Base-by-base conservation (phyloP, 2,329 filamentous ascomycete genomes). In the Aspergillus sp. region DNA sequence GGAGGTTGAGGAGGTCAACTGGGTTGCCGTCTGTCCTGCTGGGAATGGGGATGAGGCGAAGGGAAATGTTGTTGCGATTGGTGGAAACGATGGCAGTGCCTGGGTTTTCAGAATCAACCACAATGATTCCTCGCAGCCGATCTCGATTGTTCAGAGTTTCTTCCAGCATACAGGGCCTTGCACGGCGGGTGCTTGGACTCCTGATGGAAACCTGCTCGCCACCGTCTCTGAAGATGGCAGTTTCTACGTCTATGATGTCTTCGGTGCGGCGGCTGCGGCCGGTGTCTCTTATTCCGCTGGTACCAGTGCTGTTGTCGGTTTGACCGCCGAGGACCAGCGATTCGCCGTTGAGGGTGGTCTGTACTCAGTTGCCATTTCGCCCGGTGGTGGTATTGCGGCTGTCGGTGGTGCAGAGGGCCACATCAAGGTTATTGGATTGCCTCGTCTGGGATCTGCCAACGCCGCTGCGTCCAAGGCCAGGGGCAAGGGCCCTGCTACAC, bases 1-100 rank as follows among this genome's bases (percentile, higher is more conserved):
- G 72, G 95, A 99, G 76, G 94, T 97, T 9, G 91, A 96, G 69
- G 94, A 98, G 79, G 90, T 99, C 72, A 96, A 95, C 81, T 99
- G 94, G 93, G 79, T 98, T 38, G 79, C 83, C 1, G 80, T 92
- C 0, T 96, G 91, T 74, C 93, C 93, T 83, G 89, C 64, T 77
- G 87, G 13, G 47, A 64, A 70, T 46, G 74, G 71, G 1, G 69
- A 72, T 4, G 76, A 78, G 41, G 80, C 83, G 6, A 87, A 91
- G 74, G 86, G 90, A 63, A 96, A 97, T 79, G 88, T 92, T 8
- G 75, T 99, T 64, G 95, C 95, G 0, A 81, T 99, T 7, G 95
- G 95, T 60, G 93, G 93, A 38, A 91, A 86, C 41, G 93, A 99
- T 74, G 95, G 95, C 59, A 93, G 89, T 55, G 93, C 97, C 47